Conservation (phyloP, 192 early-diverging fungal genomes). For the Linnemannia zychae region DNA sequence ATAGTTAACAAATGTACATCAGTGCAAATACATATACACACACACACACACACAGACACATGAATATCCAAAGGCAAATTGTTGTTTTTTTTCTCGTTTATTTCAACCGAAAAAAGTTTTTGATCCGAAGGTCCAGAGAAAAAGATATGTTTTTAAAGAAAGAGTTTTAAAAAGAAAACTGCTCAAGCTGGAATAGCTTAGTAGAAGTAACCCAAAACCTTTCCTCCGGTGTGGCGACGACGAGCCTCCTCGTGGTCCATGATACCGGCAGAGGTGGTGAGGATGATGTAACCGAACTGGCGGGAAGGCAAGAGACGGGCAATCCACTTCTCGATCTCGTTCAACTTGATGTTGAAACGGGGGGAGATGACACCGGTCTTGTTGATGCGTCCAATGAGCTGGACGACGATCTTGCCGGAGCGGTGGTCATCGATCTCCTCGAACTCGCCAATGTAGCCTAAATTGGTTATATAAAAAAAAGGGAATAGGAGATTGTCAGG, state of each 20-base stretch:
- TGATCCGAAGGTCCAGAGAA: constrained; percentile 4
- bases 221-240: constrained; percentile 97
- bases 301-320: constrained; percentile 97
- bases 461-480: neutral
- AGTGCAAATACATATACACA: no score
- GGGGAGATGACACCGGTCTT: constrained; percentile 99
- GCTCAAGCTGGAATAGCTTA: constrained; percentile 15
- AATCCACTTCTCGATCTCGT: constrained; percentile 97
- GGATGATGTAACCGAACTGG: constrained; percentile 96
- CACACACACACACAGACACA: no score
- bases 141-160: constrained; percentile 10
- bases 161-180: constrained; percentile 3
- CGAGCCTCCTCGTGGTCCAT: constrained; percentile 99
- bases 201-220: constrained; percentile 83
- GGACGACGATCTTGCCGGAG: constrained; percentile 97
- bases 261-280: constrained; percentile 96
- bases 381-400: constrained; percentile 98
- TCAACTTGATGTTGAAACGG: constrained; percentile 96
- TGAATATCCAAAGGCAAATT: neutral
- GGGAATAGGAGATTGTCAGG: neutral
- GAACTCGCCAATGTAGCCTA: constrained; percentile 99
- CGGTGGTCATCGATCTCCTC: constrained; percentile 99
- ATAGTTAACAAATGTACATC: no score
- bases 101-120: constrained; percentile 9
- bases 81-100: neutral